These are phyloP conservation scores for Aspergillus ochraceoroseus DNA, from an alignment of 2,329 filamentous ascomycete species.

Conservation along the genomic window DNA sequence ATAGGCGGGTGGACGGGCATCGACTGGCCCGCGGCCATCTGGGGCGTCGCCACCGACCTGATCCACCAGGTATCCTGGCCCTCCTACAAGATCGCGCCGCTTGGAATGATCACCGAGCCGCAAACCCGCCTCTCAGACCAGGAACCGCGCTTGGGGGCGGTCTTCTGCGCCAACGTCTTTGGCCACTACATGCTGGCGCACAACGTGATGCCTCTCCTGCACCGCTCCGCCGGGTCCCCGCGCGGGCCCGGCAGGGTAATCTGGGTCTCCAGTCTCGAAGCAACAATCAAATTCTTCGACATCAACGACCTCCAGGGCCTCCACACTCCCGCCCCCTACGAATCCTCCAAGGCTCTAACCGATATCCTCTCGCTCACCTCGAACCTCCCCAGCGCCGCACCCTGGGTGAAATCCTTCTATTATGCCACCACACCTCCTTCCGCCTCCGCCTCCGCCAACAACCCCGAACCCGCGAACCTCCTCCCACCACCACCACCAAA, in stretches of 20 bases:
- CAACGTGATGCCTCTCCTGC: conserved; percentile 69
- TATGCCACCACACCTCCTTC: conserved; percentile 36
- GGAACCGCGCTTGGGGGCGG: conserved; percentile 65
- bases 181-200: conserved; percentile 90
- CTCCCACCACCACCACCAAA: conserved; percentile 46
- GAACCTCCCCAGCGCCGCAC: conserved; percentile 58
- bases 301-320: conserved; percentile 73
- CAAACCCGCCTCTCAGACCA: conserved; percentile 44
- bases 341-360: conserved; percentile 79
- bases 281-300: conserved; percentile 54
- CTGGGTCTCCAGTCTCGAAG: conserved; percentile 83
- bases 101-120: conserved; percentile 51
- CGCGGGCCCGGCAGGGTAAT: conserved; percentile 62
- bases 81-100: conserved; percentile 62
- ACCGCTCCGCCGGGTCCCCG: conserved; percentile 39
- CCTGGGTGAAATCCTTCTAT: conserved; percentile 57
- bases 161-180: conserved; percentile 90
- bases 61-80: conserved; percentile 70
- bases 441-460: conserved; percentile 15
- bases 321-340: conserved; percentile 62
- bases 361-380: conserved; percentile 76
- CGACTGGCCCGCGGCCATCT: conserved; percentile 60
- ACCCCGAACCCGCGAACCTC: conserved; percentile 17
- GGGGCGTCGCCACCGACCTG: conserved; percentile 56
- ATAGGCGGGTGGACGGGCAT: conserved; percentile 82